Conservation (phyloP, 1,139 yeast species). For the Eremothecium sinecaudum region DNA sequence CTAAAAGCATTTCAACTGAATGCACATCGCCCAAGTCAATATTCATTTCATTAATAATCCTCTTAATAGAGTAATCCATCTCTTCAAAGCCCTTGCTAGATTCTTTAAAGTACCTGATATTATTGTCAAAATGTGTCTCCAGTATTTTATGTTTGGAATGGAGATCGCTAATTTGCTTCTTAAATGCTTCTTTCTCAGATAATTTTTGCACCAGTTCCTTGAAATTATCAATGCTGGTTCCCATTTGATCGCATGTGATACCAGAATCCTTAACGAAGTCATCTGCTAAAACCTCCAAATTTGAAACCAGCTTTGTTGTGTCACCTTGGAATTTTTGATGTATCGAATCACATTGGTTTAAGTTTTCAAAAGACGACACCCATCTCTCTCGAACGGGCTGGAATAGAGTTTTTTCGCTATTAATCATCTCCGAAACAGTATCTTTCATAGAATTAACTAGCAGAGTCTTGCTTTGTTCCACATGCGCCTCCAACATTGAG, state of each 20-base stretch:
- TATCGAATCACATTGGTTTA: slow-evolving; percentile 31
- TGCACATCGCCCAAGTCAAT: slow-evolving; percentile 8
- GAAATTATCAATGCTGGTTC: slow-evolving; percentile 13
- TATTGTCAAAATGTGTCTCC: slow-evolving; percentile 8
- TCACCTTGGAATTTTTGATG: slow-evolving; percentile 22
- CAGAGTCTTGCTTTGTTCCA: slow-evolving; percentile 25
- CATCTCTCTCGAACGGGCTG: slow-evolving; percentile 29
- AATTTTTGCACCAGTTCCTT: slow-evolving; percentile 11
- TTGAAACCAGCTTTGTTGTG: slow-evolving; percentile 14
- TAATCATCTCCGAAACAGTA: slow-evolving; percentile 29
- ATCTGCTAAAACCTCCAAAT: slow-evolving; percentile 12
- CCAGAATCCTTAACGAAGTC: slow-evolving; percentile 6
- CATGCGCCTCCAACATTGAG: slow-evolving; percentile 25
- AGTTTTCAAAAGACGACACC: slow-evolving; percentile 30
- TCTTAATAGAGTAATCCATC: slow-evolving; percentile 10
- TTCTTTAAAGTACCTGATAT: slow-evolving; percentile 9
- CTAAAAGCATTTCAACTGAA: slow-evolving; percentile 10
- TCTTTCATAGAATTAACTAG: slow-evolving; percentile 24
- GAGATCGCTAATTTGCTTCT: slow-evolving; percentile 11
- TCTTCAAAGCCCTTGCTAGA: slow-evolving; percentile 10
- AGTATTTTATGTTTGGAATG: slow-evolving; percentile 9
- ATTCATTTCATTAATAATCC: slow-evolving; percentile 8
- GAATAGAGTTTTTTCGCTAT: slow-evolving; percentile 27
- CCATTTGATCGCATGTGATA: slow-evolving; percentile 15
- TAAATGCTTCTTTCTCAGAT: slow-evolving; percentile 12